These are phyloP conservation scores for Pythium sp. DNA, from an alignment of 352 stramenopile species.

Conservation along the genomic window DNA sequence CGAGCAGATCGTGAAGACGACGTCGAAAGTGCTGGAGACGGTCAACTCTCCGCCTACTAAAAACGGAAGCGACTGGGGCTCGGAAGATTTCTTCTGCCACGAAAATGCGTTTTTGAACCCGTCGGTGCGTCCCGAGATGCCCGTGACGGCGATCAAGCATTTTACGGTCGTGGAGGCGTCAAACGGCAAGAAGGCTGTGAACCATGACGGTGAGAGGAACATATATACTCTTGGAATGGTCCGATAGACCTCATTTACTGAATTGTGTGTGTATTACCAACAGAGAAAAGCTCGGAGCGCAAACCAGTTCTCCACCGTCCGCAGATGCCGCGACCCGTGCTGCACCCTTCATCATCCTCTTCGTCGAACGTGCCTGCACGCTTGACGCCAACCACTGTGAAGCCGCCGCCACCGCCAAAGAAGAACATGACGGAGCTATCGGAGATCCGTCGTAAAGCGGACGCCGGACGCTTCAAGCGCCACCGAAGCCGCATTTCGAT, in stretches of 20 bases:
- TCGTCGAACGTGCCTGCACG: conserved; percentile 22
- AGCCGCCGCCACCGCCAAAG: conserved; percentile 47
- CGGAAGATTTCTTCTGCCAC: conserved; percentile 62
- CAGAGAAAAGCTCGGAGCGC: conserved; percentile 19
- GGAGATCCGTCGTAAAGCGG: conserved; percentile 80
- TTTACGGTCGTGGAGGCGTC: conserved; percentile 58
- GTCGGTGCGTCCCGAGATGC: conserved; percentile 45
- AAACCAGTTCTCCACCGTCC: conserved; percentile 48
- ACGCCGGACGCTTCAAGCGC: conserved; percentile 79
- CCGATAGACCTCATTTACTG: background rate
- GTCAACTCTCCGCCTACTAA: conserved; percentile 22
- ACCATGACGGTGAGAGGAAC: conserved; percentile 15
- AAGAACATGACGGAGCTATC: conserved; percentile 73
- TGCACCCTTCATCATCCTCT: conserved; percentile 20
- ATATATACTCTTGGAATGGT: background rate
- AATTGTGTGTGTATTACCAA: background rate
- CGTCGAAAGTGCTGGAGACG: conserved; percentile 37
- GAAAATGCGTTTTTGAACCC: conserved; percentile 66
- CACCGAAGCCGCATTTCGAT: conserved; percentile 84
- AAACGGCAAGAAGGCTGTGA: conserved; percentile 17
- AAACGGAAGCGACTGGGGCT: conserved; percentile 15
- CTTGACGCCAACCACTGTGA: conserved; percentile 23
- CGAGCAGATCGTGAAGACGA: conserved; percentile 44
- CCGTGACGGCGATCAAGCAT: conserved; percentile 40
- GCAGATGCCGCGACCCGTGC: conserved; percentile 36